Evolutionary conservation across 179 eudicot genomes (phyloP), one percentile per base, ranked within the genome.

Genomic region (Spergularia azorica): DNA sequence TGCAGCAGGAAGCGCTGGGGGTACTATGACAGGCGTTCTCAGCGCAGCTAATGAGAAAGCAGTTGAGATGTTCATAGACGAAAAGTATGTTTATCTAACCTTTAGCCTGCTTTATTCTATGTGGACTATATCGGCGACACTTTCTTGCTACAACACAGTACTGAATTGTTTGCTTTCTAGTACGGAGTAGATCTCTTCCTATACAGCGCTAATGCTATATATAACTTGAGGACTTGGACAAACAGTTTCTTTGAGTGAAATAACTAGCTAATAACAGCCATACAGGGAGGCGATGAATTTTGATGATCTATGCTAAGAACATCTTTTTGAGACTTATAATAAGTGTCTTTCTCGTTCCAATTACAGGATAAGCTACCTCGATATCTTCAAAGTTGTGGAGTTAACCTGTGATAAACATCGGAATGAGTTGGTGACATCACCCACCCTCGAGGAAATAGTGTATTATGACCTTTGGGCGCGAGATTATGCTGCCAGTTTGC

Each of bases 11-110:
- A 88, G 97, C 73, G 92, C 97, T 41, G 97, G 97, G 46, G 97
- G 97, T 64, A 95, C 99, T 67, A 95, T 95, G 97, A 93, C 97
- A 7, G 97, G 97, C 61, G 97, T 95, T 74, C 95, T 91, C 55
- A 93, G 97, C 71, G 99, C 99, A 36, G 99, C 97, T 73, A 95
- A 95, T 81, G 97, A 95, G 91, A 93, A 90, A 82, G 99, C 97
- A 3, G 97, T 93, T 2, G 97, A 95, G 79, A 78, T 95, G 92
- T 91, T 95, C 83, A 89, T 93, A 41, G 86, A 89, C 74, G 97
- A 91, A 81, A 82, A 79, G 85, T 82, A 82, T 39, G 85, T 79
- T 39, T 38, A 32, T 74, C 36, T 54, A 32, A 57, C 70, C 51
- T 56, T 21, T 16, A 46, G 20, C n/a, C 61, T 52, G 3, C 3